Evolutionary conservation across 2,329 filamentous ascomycete species (phyloP).

Genomic region (Aspergillus ustus): DNA sequence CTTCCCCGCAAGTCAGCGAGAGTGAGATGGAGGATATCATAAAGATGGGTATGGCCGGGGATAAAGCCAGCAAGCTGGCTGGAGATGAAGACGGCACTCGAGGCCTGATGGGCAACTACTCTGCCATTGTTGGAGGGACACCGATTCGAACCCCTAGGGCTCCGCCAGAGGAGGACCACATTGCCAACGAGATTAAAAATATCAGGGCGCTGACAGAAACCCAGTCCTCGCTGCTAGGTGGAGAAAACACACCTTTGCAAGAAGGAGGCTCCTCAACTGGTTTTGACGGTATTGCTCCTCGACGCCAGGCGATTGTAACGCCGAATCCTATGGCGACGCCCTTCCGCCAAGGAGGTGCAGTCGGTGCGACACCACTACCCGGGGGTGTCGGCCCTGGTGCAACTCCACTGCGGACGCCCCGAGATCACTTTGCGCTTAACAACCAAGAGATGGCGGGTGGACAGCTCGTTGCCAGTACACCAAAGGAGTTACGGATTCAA

Average conservation of each 20-base stretch:
- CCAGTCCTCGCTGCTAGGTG: slow-evolving; percentile 88
- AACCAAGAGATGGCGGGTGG: slow-evolving; percentile 72
- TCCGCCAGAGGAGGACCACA: slow-evolving; percentile 89
- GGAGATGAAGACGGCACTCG: slow-evolving; percentile 82
- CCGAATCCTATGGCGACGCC: slow-evolving; percentile 96
- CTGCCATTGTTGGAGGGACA: slow-evolving; percentile 75
- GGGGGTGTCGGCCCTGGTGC: slow-evolving; percentile 69
- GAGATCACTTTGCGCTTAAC: slow-evolving; percentile 87
- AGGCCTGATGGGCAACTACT: slow-evolving; percentile 86
- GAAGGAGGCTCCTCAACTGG: slow-evolving; percentile 83
- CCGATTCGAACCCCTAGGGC: slow-evolving; percentile 92
- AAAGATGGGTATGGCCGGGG: slow-evolving; percentile 95
- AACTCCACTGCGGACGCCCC: slow-evolving; percentile 84
- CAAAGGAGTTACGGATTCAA: slow-evolving; percentile 72
- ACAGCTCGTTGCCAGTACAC: slow-evolving; percentile 73
- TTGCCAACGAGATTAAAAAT: slow-evolving; percentile 95
- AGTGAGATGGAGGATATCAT: slow-evolving; percentile 95
- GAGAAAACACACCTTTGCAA: slow-evolving; percentile 87
- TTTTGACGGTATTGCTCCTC: slow-evolving; percentile 81
- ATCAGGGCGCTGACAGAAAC: slow-evolving; percentile 91
- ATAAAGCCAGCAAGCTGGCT: slow-evolving; percentile 77
- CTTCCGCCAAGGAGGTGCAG: slow-evolving; percentile 68
- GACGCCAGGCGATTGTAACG: slow-evolving; percentile 80
- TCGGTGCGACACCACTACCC: slow-evolving; percentile 68
- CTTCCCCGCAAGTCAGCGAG: slow-evolving; percentile 89